Percentiles rank a stretch among this genome's conserved stretches.
These are phyloP conservation scores for Schizochytrium sp. DNA, from an alignment of 108 stramenopile species.

Conservation along the genomic window DNA sequence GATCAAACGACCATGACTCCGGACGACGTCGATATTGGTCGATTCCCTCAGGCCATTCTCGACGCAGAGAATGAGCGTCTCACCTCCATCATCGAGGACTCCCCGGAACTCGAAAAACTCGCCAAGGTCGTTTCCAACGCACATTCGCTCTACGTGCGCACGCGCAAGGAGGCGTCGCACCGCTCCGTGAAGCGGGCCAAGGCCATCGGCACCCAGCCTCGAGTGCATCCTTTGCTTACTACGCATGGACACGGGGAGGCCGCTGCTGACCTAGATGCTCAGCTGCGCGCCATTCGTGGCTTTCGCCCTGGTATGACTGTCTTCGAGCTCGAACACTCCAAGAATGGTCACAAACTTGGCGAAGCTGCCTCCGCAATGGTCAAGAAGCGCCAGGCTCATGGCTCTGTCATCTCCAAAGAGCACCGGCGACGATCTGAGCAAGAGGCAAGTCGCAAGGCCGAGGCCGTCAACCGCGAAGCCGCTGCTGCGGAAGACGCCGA, in stretches of 20 bases:
- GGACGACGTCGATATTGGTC: constrained; percentile 91
- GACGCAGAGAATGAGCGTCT: constrained; percentile 84
- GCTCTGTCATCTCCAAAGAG: neutral
- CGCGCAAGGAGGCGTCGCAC: constrained; percentile 68
- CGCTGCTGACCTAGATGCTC: neutral
- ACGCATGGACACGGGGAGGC: neutral
- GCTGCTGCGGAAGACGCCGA: neutral
- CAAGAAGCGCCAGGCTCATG: neutral
- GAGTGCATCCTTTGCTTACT: neutral
- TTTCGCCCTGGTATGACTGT: constrained; percentile 14
- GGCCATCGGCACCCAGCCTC: neutral
- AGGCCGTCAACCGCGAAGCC: neutral
- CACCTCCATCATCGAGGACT: constrained; percentile 57
- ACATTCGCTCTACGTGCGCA: constrained; percentile 88
- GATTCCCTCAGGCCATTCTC: constrained; percentile 77
- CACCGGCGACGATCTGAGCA: neutral
- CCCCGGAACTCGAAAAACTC: constrained; percentile 19
- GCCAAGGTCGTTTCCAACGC: constrained; percentile 45
- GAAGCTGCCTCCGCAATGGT: neutral
- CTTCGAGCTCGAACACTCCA: constrained; percentile 10
- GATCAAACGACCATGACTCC: constrained; percentile 79
- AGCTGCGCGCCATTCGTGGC: neutral
- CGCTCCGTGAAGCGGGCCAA: neutral
- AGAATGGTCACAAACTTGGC: neutral
- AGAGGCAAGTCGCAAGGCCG: neutral